phyloP scores from a whole-genome alignment of 306 rosid species.

The Prunus campanulata region DNA sequence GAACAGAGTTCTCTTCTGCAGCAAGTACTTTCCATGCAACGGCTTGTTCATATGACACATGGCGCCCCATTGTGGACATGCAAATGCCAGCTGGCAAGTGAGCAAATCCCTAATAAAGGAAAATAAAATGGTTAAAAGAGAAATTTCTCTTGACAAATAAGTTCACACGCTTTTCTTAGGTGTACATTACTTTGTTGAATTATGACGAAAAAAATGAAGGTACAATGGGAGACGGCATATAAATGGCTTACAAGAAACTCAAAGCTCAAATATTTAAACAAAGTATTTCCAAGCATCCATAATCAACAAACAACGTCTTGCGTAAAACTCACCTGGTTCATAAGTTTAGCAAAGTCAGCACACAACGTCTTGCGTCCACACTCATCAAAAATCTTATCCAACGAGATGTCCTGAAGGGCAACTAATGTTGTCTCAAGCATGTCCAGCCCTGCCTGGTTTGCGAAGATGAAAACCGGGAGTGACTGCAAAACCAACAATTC shows the following conservation, averaged over 20 bases:
- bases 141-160: not conserved
- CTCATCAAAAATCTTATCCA: constrained; percentile 88
- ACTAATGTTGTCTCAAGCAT: constrained; percentile 94
- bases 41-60: constrained; percentile 83
- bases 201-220: not conserved
- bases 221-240: not conserved
- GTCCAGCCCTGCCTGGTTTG: constrained; percentile 95
- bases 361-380: constrained; percentile 75
- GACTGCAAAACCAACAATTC: constrained; percentile 42
- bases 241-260: not conserved
- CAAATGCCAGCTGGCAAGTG: constrained; percentile 84
- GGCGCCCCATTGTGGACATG: constrained; percentile 91
- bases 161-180: too few species aligned
- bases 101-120: constrained; percentile 64
- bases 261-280: not conserved
- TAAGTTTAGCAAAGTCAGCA: constrained; percentile 76
- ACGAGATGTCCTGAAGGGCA: constrained; percentile 88
- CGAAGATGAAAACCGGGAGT: constrained; percentile 77
- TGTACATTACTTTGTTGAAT: too few species aligned
- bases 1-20: constrained; percentile 65
- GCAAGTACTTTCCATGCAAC: constrained; percentile 91
- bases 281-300: not conserved
- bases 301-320: not conserved
- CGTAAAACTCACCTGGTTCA: constrained; percentile 66
- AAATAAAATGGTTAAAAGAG: not conserved